Percentiles rank a stretch among this genome's conserved stretches.
These are phyloP conservation scores for Botrytis byssoidea DNA, from an alignment of 2,329 filamentous ascomycete genomes.

Conservation along the genomic window DNA sequence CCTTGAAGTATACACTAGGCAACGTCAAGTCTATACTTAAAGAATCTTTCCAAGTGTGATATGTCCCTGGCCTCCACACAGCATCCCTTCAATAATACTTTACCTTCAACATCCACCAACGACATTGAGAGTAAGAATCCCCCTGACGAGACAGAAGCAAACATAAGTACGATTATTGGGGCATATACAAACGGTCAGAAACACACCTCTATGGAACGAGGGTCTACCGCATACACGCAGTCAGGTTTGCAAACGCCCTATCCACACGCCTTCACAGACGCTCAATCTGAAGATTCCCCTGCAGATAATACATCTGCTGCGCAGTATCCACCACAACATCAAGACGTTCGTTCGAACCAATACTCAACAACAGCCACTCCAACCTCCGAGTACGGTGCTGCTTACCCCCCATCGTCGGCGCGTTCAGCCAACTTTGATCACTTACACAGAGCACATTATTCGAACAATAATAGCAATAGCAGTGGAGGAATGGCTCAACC, in stretches of 20 bases:
- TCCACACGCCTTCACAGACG: constrained; percentile 62
- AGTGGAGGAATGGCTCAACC: constrained; percentile 95
- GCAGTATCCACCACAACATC: constrained; percentile 79
- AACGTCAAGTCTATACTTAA: constrained; percentile 20
- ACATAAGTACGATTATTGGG: constrained; percentile 37
- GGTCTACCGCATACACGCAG: constrained; percentile 76
- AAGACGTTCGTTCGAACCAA: constrained; percentile 66
- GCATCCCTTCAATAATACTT: constrained; percentile 27
- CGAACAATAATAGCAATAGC: constrained; percentile 69
- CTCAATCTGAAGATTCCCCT: constrained; percentile 78
- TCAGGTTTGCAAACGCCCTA: constrained; percentile 81
- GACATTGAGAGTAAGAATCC: constrained; percentile 16
- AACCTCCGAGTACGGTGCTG: constrained; percentile 80
- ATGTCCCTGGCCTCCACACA: constrained; percentile 40
- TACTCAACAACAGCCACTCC: constrained; percentile 71
- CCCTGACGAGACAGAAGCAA: constrained; percentile 33
- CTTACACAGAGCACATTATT: constrained; percentile 80
- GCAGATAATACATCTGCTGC: constrained; percentile 94
- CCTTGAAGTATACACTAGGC: neutral
- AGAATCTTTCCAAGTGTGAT: constrained; percentile 32
- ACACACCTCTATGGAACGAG: constrained; percentile 54
- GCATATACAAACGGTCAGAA: constrained; percentile 31
- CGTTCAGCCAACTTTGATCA: constrained; percentile 86
- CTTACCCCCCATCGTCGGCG: constrained; percentile 66
- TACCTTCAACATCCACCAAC: constrained; percentile 25